Conservation (phyloP, 1,284 basidiomycete genomes). For the Cutaneotrichosporon dermatis region DNA sequence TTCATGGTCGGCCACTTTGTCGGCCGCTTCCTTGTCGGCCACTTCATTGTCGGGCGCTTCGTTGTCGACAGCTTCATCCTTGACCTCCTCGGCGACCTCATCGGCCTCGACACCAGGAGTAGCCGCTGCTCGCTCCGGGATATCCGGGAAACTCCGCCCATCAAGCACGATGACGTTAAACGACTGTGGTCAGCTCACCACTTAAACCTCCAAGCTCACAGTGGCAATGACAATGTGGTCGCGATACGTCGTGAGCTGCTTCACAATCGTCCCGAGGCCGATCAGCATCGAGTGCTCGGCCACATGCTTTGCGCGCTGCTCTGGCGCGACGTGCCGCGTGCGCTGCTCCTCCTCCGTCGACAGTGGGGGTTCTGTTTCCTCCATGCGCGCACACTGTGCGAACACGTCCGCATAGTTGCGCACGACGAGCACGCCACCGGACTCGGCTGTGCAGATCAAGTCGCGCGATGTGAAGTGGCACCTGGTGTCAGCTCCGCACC, state of each 20-base stretch:
- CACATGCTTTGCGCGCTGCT: slow-evolving; percentile 15
- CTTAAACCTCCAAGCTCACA: slow-evolving; percentile 11
- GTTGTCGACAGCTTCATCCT: neutral
- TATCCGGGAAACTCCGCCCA: slow-evolving; percentile 19
- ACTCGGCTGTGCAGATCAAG: slow-evolving; percentile 26
- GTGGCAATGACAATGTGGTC: slow-evolving; percentile 28
- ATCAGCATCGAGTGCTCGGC: slow-evolving; percentile 21
- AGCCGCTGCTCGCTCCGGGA: slow-evolving; percentile 1
- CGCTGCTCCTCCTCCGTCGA: neutral
- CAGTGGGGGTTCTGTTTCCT: neutral
- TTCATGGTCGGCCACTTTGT: neutral
- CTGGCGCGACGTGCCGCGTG: neutral
- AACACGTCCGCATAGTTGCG: slow-evolving; percentile 31
- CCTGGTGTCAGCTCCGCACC: neutral
- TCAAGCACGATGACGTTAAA: slow-evolving; percentile 27
- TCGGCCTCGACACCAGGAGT: too few relatives aligned
- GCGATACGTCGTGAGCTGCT: slow-evolving; percentile 28
- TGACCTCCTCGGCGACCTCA: neutral
- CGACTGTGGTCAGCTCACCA: slow-evolving; percentile 2
- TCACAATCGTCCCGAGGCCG: slow-evolving; percentile 15
- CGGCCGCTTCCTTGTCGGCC: neutral
- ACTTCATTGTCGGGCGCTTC: too few relatives aligned
- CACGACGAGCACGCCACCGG: slow-evolving; percentile 27
- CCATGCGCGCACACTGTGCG: neutral
- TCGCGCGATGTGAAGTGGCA: slow-evolving; percentile 36